These are phyloP conservation scores for Bruguiera gymnorhiza DNA, from an alignment of 345 rosid genomes.

Conservation along the genomic window DNA sequence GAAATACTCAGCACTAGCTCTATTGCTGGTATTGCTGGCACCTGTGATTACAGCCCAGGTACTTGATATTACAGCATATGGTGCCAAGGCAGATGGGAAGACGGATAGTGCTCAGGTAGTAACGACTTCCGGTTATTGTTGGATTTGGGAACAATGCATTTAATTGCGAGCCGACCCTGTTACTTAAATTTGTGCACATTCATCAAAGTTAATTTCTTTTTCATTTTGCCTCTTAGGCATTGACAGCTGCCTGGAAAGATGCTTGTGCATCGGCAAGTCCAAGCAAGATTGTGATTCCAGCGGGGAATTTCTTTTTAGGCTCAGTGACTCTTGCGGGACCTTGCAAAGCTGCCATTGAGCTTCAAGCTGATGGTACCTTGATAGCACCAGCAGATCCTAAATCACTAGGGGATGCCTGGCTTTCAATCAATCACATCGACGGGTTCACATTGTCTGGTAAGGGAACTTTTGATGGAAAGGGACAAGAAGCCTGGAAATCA, in stretches of 20 bases:
- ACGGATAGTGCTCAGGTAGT: neutral
- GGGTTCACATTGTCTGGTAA: slow-evolving; percentile 42
- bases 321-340: slow-evolving; percentile 39
- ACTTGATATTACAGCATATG: neutral
- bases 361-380: slow-evolving; percentile 37
- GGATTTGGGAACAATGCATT: neutral
- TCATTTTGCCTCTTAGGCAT: slow-evolving; percentile 18
- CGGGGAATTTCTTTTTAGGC: slow-evolving; percentile 32
- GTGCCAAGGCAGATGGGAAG: slow-evolving; percentile 5
- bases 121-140: neutral
- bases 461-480: slow-evolving; percentile 65
- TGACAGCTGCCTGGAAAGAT: slow-evolving; percentile 38
- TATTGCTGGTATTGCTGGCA: neutral
- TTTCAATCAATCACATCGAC: slow-evolving; percentile 35
- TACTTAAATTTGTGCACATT: neutral
- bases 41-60: neutral
- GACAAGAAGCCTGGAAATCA: slow-evolving; percentile 39
- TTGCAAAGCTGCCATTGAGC: slow-evolving; percentile 30
- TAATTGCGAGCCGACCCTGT: neutral
- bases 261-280: slow-evolving; percentile 46
- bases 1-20: neutral
- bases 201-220: neutral
- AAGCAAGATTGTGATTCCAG: slow-evolving; percentile 38
- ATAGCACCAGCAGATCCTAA: slow-evolving; percentile 37
- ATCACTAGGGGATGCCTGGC: slow-evolving; percentile 39